Evolutionary conservation across 75 land plant genomes (phyloP).

Genomic region (Pinus taeda): DNA sequence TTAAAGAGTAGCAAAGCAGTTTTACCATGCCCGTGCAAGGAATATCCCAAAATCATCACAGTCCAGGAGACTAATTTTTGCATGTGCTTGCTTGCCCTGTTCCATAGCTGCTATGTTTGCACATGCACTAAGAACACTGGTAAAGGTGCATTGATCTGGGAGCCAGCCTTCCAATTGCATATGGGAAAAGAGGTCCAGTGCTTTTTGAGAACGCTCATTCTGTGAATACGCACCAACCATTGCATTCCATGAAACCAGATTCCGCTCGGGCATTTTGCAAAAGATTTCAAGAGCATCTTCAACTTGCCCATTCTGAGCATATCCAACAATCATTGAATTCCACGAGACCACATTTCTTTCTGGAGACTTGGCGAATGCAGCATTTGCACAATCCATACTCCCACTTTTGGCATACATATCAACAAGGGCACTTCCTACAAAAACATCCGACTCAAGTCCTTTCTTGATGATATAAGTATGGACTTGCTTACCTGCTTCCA

Average conservation of each 20-base stretch:
- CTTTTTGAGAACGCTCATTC: slow-evolving; percentile 13
- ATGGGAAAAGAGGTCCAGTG: slow-evolving; percentile 35
- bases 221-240: slow-evolving; percentile 44
- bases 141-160: slow-evolving; percentile 43
- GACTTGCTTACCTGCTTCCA: neutral
- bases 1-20: slow-evolving; percentile 16
- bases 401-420: slow-evolving; percentile 11
- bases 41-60: slow-evolving; percentile 10
- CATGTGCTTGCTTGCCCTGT: slow-evolving; percentile 53
- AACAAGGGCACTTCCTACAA: slow-evolving; percentile 2
- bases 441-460: neutral
- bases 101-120: slow-evolving; percentile 20
- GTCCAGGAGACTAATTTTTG: slow-evolving; percentile 17
- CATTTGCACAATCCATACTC: slow-evolving; percentile 4
- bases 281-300: slow-evolving; percentile 31
- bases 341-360: slow-evolving; percentile 30
- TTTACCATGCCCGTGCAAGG: slow-evolving; percentile 10
- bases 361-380: neutral
- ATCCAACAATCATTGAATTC: slow-evolving; percentile 48
- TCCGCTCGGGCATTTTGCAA: slow-evolving; percentile 20
- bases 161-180: slow-evolving; percentile 30
- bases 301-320: slow-evolving; percentile 38
- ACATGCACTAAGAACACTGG: slow-evolving; percentile 49
- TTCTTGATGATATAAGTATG: neutral
- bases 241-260: slow-evolving; percentile 50